Evolutionary conservation across 1,284 basidiomycete species (phyloP).

Genomic region (Heterobasidion irregulare): DNA sequence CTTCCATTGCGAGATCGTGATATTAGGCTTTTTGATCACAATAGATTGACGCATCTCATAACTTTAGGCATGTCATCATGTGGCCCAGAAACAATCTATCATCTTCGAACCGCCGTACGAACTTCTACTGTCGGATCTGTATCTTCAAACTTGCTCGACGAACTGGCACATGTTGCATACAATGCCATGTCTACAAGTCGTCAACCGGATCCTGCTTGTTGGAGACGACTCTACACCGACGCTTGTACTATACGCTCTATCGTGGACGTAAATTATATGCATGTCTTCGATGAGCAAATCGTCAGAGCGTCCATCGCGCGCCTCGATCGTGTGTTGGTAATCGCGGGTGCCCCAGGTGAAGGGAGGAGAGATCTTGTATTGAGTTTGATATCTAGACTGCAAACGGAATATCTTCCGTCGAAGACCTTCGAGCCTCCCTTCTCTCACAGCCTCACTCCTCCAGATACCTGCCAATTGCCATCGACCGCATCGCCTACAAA

Average conservation of each 20-base stretch:
- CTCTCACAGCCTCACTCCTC: slow-evolving; percentile 11
- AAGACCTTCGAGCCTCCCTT: slow-evolving; percentile 4
- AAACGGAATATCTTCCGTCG: slow-evolving; percentile 18
- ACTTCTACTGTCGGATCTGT: slow-evolving; percentile 1
- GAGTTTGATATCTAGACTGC: slow-evolving; percentile 44
- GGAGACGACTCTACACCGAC: slow-evolving; percentile 60
- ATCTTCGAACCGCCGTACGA: slow-evolving; percentile 9
- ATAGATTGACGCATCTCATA: not conserved
- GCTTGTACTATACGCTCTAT: slow-evolving; percentile 48
- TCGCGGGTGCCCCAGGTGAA: slow-evolving; percentile 72
- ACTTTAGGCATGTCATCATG: slow-evolving; percentile 6
- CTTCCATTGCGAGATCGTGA: not conserved
- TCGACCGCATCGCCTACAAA: slow-evolving; percentile 10
- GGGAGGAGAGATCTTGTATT: slow-evolving; percentile 53
- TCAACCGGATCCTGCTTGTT: slow-evolving; percentile 17
- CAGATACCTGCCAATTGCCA: slow-evolving; percentile 4
- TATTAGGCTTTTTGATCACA: not conserved
- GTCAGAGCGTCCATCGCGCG: slow-evolving; percentile 35
- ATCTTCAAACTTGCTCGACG: slow-evolving; percentile 11
- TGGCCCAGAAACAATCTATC: slow-evolving; percentile 1
- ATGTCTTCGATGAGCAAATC: slow-evolving; percentile 15
- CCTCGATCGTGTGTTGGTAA: slow-evolving; percentile 77
- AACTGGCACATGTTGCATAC: slow-evolving; percentile 17
- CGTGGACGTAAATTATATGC: slow-evolving; percentile 22
- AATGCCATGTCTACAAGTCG: slow-evolving; percentile 12